Conservation (phyloP, 371 early-diverging fungal species). For the Rhizopus sp. region DNA sequence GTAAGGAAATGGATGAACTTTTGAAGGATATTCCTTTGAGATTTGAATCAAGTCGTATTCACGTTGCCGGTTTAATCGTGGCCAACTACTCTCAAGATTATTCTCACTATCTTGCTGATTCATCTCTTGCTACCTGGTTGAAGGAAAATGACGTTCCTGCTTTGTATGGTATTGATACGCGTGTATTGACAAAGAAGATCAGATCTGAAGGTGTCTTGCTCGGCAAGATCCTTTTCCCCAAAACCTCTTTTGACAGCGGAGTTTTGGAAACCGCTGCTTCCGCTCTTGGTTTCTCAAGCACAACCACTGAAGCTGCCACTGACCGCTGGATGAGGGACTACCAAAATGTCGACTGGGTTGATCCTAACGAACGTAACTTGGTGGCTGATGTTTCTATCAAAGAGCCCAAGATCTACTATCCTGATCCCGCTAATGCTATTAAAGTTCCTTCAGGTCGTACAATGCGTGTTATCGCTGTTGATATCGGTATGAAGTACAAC, state of each 20-base stretch:
- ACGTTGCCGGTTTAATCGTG: conserved; percentile 87
- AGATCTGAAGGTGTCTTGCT: conserved; percentile 86
- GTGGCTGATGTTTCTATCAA: conserved; percentile 92
- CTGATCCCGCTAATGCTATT: conserved; percentile 64
- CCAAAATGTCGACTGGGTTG: conserved; percentile 85
- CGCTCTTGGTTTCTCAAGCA: conserved; percentile 34
- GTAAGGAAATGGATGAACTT: conserved; percentile 68
- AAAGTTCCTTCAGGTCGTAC: conserved; percentile 75
- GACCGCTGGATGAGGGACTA: conserved; percentile 67
- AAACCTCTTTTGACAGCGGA: conserved; percentile 33
- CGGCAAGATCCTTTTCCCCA: conserved; percentile 83
- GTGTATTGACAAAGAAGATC: conserved; percentile 86
- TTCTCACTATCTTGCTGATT: conserved; percentile 92
- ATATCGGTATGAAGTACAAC: conserved; percentile 98
- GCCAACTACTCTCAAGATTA: conserved; percentile 84
- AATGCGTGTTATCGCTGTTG: conserved; percentile 87
- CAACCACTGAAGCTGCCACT: conserved; percentile 24
- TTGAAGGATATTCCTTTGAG: conserved; percentile 82
- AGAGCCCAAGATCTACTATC: conserved; percentile 71
- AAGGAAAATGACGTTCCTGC: conserved; percentile 86
- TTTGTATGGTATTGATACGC: conserved; percentile 92
- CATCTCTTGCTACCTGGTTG: conserved; percentile 89
- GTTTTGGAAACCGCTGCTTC: conserved; percentile 39
- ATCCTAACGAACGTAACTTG: conserved; percentile 90
- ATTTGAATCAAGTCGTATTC: conserved; percentile 88